These are phyloP conservation scores for Aspergillus phoenicis DNA, from an alignment of 2,329 filamentous ascomycete species.

Conservation along the genomic window DNA sequence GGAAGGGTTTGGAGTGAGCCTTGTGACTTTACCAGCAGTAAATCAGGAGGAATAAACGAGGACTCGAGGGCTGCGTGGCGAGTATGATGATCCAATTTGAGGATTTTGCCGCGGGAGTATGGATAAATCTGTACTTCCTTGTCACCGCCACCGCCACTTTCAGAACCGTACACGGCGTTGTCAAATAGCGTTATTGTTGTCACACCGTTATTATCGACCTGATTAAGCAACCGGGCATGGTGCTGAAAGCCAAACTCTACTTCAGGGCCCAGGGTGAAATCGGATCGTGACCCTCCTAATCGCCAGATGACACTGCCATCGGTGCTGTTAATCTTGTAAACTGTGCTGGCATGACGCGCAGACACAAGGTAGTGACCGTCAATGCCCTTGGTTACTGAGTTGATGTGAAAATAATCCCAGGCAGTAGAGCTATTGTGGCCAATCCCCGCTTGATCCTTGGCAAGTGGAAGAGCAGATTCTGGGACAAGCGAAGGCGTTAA, in stretches of 20 bases:
- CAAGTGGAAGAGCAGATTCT: constrained; percentile 2
- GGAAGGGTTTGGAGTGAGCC: constrained; percentile 34
- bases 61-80: constrained; percentile 11
- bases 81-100: constrained; percentile 48
- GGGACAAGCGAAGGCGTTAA: constrained; percentile 20
- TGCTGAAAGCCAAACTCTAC: constrained; percentile 42
- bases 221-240: constrained; percentile 15
- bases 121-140: constrained; percentile 42
- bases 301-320: constrained; percentile 33
- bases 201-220: neutral
- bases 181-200: constrained; percentile 19
- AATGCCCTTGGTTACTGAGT: constrained; percentile 20
- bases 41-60: constrained; percentile 22
- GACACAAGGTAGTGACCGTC: constrained; percentile 34
- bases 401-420: constrained; percentile 38
- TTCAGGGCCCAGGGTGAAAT: constrained; percentile 30
- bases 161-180: constrained; percentile 40
- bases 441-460: constrained; percentile 19
- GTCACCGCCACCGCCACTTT: constrained; percentile 31
- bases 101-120: constrained; percentile 49
- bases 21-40: constrained; percentile 24
- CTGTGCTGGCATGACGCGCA: constrained; percentile 27
- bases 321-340: constrained; percentile 32
- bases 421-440: constrained; percentile 11
- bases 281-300: constrained; percentile 27